These are phyloP conservation scores for Mucor racemosus DNA, from an alignment of 371 early-diverging fungal species.

Conservation along the genomic window DNA sequence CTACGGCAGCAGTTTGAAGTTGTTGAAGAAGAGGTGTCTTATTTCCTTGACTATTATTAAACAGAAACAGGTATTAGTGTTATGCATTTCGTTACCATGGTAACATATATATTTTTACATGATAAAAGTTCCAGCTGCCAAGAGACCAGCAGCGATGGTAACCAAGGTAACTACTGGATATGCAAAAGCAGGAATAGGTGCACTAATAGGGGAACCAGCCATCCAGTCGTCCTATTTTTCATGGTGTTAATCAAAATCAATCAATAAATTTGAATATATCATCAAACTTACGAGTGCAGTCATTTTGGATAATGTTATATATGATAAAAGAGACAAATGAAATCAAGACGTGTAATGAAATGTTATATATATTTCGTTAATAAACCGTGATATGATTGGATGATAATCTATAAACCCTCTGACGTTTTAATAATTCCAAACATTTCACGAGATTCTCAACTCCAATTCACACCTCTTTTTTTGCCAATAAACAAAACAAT, in stretches of 20 bases:
- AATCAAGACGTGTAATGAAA: background rate
- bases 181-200: conserved; percentile 36
- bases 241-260: too few relatives aligned
- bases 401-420: background rate
- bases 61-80: background rate
- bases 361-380: background rate
- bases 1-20: conserved; percentile 41
- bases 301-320: conserved; percentile 12
- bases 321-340: conserved; percentile 8
- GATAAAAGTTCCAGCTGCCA: conserved; percentile 42
- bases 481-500: background rate
- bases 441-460: background rate
- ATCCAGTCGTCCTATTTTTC: conserved; percentile 37
- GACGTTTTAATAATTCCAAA: background rate
- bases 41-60: conserved; percentile 35
- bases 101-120: conserved; percentile 34
- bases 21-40: conserved; percentile 45
- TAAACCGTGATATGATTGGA: conserved; percentile 3
- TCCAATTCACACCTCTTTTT: background rate
- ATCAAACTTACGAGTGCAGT: conserved; percentile 26
- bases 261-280: background rate
- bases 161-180: conserved; percentile 40
- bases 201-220: conserved; percentile 32
- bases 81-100: background rate
- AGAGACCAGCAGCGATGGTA: conserved; percentile 36